Percentiles rank a stretch among this genome's conserved stretches.
phyloP scores from a whole-genome alignment of 192 early-diverging fungal genomes.

The Cladochytrium replicatum region DNA sequence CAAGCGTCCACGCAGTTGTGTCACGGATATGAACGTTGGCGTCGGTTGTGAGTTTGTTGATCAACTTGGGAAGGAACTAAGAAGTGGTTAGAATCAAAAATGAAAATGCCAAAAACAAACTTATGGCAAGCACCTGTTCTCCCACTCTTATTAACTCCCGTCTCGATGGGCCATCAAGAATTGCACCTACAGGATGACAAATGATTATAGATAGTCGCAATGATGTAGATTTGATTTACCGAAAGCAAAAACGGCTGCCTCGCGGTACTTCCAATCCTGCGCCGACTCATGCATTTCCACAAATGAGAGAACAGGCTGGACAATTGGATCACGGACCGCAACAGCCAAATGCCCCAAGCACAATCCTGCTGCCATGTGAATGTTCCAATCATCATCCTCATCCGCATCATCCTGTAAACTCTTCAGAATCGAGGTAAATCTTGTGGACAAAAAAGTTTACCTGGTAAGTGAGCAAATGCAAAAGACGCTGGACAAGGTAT shows the following conservation, averaged over 20 bases:
- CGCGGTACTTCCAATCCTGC: slow-evolving; percentile 85
- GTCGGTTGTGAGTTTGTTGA: slow-evolving; percentile 80
- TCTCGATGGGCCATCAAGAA: slow-evolving; percentile 94
- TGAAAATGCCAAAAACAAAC: no score
- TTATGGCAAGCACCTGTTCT: no score
- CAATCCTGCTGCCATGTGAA: slow-evolving; percentile 95
- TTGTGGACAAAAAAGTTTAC: slow-evolving; percentile 31
- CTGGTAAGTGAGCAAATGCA: slow-evolving; percentile 93
- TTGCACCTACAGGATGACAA: slow-evolving; percentile 51
- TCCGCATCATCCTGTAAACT: slow-evolving; percentile 80
- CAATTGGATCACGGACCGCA: slow-evolving; percentile 70
- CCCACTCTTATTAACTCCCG: no score
- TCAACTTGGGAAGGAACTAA: slow-evolving; percentile 75
- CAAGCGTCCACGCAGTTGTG: slow-evolving; percentile 96
- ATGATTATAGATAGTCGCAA: not conserved
- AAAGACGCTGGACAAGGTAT: slow-evolving; percentile 78
- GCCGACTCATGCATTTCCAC: slow-evolving; percentile 77
- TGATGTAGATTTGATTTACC: no score
- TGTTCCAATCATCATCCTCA: slow-evolving; percentile 98
- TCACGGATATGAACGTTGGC: slow-evolving; percentile 86
- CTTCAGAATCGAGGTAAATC: not conserved
- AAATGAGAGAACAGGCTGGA: slow-evolving; percentile 78
- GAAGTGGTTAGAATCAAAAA: no score
- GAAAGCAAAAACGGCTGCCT: slow-evolving; percentile 97
- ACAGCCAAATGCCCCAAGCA: slow-evolving; percentile 82